Evolutionary conservation across 2,329 filamentous ascomycete species (phyloP).

Genomic region (Dryadomyces quercus-mongolicae): DNA sequence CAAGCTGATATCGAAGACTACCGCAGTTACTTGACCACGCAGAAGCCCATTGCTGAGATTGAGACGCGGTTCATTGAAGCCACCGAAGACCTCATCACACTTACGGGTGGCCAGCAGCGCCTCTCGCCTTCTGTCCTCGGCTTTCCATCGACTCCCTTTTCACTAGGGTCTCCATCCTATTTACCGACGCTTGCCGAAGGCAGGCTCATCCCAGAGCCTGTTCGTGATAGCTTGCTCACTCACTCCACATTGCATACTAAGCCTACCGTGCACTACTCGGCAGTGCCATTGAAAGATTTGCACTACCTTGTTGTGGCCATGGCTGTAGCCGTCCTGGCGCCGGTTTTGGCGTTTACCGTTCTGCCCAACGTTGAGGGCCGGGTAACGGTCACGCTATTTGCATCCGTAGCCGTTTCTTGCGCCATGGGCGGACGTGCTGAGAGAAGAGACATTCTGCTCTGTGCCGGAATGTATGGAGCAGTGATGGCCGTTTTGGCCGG

Average conservation of each 20-base stretch:
- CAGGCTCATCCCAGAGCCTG: conserved; percentile 14
- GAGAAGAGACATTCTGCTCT: conserved; percentile 5
- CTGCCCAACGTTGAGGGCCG: conserved; percentile 44
- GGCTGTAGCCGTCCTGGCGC: conserved; percentile 40
- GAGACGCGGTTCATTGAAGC: conserved; percentile 50
- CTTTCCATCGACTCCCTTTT: background rate
- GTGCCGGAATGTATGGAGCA: conserved; percentile 7
- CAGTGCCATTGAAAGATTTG: background rate
- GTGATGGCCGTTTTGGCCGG: conserved; percentile 6
- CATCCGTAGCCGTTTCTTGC: conserved; percentile 25
- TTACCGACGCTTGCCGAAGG: conserved; percentile 10
- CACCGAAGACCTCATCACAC: conserved; percentile 39
- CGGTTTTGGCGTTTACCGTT: conserved; percentile 44
- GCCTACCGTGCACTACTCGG: background rate
- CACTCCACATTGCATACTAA: background rate
- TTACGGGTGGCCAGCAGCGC: conserved; percentile 11
- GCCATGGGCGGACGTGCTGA: conserved; percentile 15
- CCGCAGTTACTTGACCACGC: conserved; percentile 36
- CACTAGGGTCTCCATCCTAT: background rate
- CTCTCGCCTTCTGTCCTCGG: background rate
- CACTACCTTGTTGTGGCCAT: conserved; percentile 28
- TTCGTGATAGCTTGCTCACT: no score
- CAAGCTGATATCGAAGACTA: conserved; percentile 33
- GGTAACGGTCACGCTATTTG: conserved; percentile 43
- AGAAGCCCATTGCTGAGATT: conserved; percentile 39